phyloP scores from a whole-genome alignment of 1,284 basidiomycete species.

The Trichosporon sp. region DNA sequence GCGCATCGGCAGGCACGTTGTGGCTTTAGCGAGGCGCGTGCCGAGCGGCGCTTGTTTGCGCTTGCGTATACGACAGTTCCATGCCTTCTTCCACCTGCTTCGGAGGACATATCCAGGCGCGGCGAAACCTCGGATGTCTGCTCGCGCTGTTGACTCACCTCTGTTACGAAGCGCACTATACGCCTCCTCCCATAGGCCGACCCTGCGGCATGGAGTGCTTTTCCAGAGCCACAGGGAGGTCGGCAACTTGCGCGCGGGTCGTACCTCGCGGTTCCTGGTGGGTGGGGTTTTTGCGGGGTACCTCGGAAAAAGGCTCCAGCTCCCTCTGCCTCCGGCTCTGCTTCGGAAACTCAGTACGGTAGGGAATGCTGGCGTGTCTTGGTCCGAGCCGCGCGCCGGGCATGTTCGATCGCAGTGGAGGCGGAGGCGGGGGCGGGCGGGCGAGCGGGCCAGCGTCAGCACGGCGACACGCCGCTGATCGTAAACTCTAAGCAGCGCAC shows the following conservation, averaged over 20 bases:
- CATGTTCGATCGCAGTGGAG: not conserved
- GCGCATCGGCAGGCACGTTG: no score
- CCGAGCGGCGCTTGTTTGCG: not conserved
- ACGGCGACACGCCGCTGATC: not conserved
- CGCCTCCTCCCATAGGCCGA: not conserved
- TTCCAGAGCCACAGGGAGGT: not conserved
- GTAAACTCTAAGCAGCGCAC: not conserved
- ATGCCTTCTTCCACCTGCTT: not conserved
- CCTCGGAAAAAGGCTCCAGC: not conserved
- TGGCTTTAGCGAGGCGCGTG: not conserved
- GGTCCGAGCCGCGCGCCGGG: not conserved
- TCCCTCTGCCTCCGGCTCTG: not conserved
- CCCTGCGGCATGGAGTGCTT: not conserved
- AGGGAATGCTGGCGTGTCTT: no score
- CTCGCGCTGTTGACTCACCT: not conserved
- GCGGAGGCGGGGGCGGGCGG: not conserved
- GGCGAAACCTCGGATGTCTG: not conserved
- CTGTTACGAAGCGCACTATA: not conserved
- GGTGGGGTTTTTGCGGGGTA: not conserved
- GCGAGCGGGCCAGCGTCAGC: no score
- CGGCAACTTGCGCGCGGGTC: not conserved
- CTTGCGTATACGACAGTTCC: not conserved
- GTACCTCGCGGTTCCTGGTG: not conserved
- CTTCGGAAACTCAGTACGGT: not conserved
- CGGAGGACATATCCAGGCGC: not conserved